A percentile compares a stretch with the other conserved stretches of the same genome.
These are phyloP conservation scores for Pythium angustatum DNA, from an alignment of 352 stramenopile genomes.

Conservation along the genomic window DNA sequence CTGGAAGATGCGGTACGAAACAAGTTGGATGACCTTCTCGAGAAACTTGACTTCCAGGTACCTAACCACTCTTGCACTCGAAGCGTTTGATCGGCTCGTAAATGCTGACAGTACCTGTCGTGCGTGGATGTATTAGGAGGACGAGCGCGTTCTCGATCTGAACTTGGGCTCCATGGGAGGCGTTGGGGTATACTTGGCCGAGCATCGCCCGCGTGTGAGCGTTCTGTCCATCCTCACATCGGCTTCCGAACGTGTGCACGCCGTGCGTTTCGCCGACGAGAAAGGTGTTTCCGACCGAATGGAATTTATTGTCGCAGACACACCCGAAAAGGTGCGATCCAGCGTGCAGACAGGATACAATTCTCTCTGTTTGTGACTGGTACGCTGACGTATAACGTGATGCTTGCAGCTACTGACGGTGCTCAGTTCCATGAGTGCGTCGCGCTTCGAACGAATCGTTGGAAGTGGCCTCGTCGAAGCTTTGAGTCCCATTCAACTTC, in stretches of 20 bases:
- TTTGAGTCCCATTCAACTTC: constrained; percentile 40
- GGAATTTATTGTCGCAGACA: constrained; percentile 71
- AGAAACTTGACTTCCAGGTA: constrained; percentile 65
- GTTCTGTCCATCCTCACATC: constrained; percentile 65
- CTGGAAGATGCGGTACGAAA: constrained; percentile 67
- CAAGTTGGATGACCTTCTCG: constrained; percentile 68
- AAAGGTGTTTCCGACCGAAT: constrained; percentile 60
- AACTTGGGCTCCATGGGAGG: constrained; percentile 80
- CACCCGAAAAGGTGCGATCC: constrained; percentile 60
- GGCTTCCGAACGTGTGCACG: constrained; percentile 54
- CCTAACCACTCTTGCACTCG: background rate
- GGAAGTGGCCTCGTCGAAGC: constrained; percentile 60
- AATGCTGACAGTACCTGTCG: too few relatives aligned
- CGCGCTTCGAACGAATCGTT: constrained; percentile 71
- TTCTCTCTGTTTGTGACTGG: background rate
- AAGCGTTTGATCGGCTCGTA: background rate
- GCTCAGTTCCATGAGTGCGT: constrained; percentile 53
- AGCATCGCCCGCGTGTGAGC: constrained; percentile 44
- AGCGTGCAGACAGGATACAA: too few relatives aligned
- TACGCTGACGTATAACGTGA: too few relatives aligned
- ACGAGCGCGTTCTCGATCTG: constrained; percentile 79
- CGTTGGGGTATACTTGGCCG: constrained; percentile 71
- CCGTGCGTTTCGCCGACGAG: constrained; percentile 60
- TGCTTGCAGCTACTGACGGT: constrained; percentile 46
- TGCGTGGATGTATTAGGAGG: constrained; percentile 35